Evolutionary conservation across 2,329 filamentous ascomycete genomes (phyloP).

Genomic region (Anthostomella pinea): DNA sequence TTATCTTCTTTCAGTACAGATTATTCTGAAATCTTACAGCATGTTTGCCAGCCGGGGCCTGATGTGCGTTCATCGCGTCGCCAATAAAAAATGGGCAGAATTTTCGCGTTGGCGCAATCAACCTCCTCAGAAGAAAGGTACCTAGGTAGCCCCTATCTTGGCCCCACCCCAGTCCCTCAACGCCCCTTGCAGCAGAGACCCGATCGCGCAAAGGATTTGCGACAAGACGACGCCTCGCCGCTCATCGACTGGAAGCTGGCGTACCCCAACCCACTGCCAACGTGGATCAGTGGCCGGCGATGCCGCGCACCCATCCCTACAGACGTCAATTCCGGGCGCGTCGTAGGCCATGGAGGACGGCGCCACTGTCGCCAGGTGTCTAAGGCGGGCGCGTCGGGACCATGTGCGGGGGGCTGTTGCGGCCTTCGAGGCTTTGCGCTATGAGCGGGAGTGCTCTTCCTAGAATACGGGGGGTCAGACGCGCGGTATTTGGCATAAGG

Average conservation of each 20-base stretch:
- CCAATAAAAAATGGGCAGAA: slow-evolving; percentile 51
- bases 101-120: too few species aligned
- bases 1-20: too few species aligned
- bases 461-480: slow-evolving; percentile 47
- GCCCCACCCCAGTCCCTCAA: too few species aligned
- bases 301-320: slow-evolving; percentile 49
- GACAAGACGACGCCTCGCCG: slow-evolving; percentile 33
- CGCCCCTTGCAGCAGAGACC: slow-evolving; percentile 25
- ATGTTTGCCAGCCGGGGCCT: slow-evolving; percentile 51
- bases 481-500: slow-evolving; percentile 51
- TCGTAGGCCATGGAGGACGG: slow-evolving; percentile 50
- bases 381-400: slow-evolving; percentile 32
- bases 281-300: slow-evolving; percentile 47
- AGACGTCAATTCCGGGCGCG: slow-evolving; percentile 46
- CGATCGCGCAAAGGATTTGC: slow-evolving; percentile 39
- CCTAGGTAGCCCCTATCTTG: too few species aligned
- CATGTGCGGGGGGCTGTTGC: slow-evolving; percentile 40
- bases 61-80: slow-evolving; percentile 51
- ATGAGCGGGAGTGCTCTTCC: slow-evolving; percentile 44
- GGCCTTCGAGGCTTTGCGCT: slow-evolving; percentile 44
- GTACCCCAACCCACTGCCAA: slow-evolving; percentile 37
- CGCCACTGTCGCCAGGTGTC: slow-evolving; percentile 43
- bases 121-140: too few species aligned
- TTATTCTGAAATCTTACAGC: too few species aligned
- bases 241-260: slow-evolving; percentile 38